Conservation (phyloP, 495 filamentous ascomycete genomes). For the Podospora anserina region DNA sequence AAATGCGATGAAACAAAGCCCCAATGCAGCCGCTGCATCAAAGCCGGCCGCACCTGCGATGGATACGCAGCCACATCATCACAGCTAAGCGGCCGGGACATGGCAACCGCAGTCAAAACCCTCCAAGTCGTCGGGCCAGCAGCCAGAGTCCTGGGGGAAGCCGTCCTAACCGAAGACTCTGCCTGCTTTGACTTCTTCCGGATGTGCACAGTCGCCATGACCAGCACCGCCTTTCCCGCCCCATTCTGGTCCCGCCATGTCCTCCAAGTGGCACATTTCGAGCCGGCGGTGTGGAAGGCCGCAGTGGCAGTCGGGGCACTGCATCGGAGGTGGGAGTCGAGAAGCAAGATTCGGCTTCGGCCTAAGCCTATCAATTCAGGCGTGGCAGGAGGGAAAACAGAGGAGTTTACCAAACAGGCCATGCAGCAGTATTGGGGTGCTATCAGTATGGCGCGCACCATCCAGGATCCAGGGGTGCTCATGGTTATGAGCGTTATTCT, state of each 20-base stretch:
- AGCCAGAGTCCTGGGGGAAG: constrained; percentile 37
- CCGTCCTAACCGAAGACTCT: constrained; percentile 35
- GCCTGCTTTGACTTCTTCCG: constrained; percentile 32
- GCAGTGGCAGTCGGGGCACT: constrained; percentile 44
- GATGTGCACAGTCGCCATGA: constrained; percentile 19
- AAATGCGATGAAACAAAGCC: constrained; percentile 42
- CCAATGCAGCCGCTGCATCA: constrained; percentile 31
- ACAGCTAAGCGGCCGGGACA: constrained; percentile 25
- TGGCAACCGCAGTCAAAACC: constrained; percentile 30
- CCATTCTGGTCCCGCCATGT: constrained; percentile 52
- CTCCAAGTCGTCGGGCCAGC: constrained; percentile 43
- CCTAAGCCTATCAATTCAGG: background rate
- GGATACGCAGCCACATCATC: constrained; percentile 34
- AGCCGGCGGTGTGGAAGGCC: constrained; percentile 54
- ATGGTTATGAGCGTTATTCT: constrained; percentile 21
- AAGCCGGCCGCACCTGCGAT: constrained; percentile 32
- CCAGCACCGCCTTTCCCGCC: constrained; percentile 20
- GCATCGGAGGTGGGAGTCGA: constrained; percentile 31
- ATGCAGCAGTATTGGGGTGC: constrained; percentile 12
- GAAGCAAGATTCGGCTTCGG: background rate
- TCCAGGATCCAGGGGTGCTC: constrained; percentile 14
- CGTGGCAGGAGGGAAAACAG: background rate
- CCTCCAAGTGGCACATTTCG: constrained; percentile 48
- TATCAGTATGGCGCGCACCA: constrained; percentile 18
- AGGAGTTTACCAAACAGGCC: background rate